Evolutionary conservation across 2,329 filamentous ascomycete species (phyloP).

Genomic region (Xylaria sp.): DNA sequence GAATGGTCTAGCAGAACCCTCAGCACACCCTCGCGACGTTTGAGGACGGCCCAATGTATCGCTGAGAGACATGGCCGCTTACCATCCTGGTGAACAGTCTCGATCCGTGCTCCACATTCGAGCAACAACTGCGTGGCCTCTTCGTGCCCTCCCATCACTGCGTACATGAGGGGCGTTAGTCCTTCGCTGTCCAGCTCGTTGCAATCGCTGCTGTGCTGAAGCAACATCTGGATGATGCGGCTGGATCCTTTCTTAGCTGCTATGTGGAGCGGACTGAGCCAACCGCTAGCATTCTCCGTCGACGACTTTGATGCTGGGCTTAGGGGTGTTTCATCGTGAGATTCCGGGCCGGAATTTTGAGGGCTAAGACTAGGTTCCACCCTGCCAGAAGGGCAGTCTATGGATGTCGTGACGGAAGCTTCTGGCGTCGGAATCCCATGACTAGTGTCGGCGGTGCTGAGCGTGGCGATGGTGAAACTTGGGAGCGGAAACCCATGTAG

Average conservation of each 20-base stretch:
- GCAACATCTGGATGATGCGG: not conserved
- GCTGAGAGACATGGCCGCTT: too few species aligned
- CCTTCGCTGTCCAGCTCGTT: conserved; percentile 11
- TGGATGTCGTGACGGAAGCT: not conserved
- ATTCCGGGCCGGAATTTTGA: not conserved
- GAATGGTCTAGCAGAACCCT: not conserved
- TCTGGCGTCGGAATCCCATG: not conserved
- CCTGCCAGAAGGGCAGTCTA: not conserved
- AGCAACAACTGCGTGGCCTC: not conserved
- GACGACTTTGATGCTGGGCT: not conserved
- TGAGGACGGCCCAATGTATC: not conserved
- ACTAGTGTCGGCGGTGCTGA: not conserved
- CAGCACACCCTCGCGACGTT: not conserved
- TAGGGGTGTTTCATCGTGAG: not conserved
- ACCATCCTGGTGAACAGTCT: not conserved
- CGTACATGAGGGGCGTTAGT: not conserved
- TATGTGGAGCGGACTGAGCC: not conserved
- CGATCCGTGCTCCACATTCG: not conserved
- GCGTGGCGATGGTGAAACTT: not conserved
- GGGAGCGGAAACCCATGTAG: not conserved
- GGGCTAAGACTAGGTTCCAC: not conserved
- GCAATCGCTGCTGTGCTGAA: not conserved
- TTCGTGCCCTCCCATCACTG: not conserved
- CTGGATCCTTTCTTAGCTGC: not conserved
- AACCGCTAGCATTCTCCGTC: not conserved